A percentile compares a stretch with the other conserved stretches of the same genome.
Conservation (phyloP, 1,284 basidiomycete species). For the Ceratobasidium sp. region DNA sequence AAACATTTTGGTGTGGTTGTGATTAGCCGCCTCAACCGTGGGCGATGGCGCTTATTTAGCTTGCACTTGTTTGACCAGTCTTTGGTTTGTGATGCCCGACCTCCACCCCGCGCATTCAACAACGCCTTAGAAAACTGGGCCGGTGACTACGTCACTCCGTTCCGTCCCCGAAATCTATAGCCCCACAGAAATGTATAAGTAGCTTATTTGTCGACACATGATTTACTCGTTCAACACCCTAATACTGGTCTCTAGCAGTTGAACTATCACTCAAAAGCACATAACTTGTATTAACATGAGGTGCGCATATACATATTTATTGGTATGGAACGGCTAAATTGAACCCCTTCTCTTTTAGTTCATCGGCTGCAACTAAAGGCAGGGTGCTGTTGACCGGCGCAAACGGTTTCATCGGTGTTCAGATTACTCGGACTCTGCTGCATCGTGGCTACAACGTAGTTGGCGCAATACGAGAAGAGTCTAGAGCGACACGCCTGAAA, state of each 20-base stretch:
- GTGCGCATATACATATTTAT: not conserved
- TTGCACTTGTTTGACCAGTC: not conserved
- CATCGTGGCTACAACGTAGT: conserved; percentile 50
- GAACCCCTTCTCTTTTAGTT: not conserved
- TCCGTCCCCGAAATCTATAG: not conserved
- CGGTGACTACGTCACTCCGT: not conserved
- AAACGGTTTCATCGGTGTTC: conserved; percentile 49
- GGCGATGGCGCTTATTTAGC: conserved; percentile 6
- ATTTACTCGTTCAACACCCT: too few species aligned
- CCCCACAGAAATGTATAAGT: too few species aligned
- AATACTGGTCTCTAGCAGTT: too few species aligned
- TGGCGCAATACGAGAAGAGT: conserved; percentile 52
- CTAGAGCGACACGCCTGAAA: conserved; percentile 53
- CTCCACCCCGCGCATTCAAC: not conserved
- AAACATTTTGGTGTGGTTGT: conserved; percentile 16
- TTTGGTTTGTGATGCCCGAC: conserved; percentile 1
- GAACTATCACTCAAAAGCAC: not conserved
- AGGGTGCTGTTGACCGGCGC: conserved; percentile 50
- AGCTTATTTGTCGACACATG: too few species aligned
- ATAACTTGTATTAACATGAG: not conserved
- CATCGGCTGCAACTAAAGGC: not conserved
- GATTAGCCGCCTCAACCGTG: conserved; percentile 13
- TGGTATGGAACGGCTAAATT: not conserved
- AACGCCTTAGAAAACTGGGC: not conserved
- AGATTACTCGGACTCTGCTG: conserved; percentile 48